Conservation (phyloP, 2,329 filamentous ascomycete species). For the Ophiostoma novo-ulmi region DNA sequence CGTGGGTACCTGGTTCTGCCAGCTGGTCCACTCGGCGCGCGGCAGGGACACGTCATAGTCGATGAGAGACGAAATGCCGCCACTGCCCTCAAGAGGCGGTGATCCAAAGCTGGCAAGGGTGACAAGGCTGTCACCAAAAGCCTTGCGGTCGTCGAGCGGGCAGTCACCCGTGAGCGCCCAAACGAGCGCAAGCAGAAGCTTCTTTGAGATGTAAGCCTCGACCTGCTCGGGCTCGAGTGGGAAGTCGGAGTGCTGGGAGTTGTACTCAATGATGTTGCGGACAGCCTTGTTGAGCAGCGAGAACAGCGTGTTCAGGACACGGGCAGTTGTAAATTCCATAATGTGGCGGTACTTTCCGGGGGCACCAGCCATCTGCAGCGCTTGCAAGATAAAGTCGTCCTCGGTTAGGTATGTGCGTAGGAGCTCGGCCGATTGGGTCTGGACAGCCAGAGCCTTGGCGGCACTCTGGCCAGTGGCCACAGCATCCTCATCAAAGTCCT, state of each 20-base stretch:
- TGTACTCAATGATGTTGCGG: conserved; percentile 90
- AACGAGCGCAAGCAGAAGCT: conserved; percentile 82
- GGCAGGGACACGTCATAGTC: conserved; percentile 91
- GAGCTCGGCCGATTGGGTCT: conserved; percentile 73
- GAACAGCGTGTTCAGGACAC: conserved; percentile 88
- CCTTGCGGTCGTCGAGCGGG: conserved; percentile 77
- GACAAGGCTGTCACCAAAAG: conserved; percentile 79
- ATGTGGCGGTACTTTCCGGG: conserved; percentile 75
- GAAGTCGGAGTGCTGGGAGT: conserved; percentile 89
- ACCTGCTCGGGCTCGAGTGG: conserved; percentile 84
- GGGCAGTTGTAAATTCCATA: conserved; percentile 93
- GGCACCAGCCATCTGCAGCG: conserved; percentile 71
- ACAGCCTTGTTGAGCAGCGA: conserved; percentile 93
- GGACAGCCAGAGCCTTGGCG: conserved; percentile 71
- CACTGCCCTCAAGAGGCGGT: conserved; percentile 69
- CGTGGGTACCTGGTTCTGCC: conserved; percentile 90
- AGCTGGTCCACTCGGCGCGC: conserved; percentile 80
- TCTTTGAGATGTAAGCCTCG: conserved; percentile 87
- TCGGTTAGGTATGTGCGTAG: conserved; percentile 69
- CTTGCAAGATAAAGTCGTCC: conserved; percentile 75
- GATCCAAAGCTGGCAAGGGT: conserved; percentile 81
- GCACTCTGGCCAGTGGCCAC: conserved; percentile 66
- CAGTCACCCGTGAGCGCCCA: conserved; percentile 98
- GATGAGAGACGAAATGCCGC: conserved; percentile 64
- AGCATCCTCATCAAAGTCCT: conserved; percentile 91